Evolutionary conservation across 2,329 filamentous ascomycete genomes (phyloP).

Genomic region (Arthroderma sp.): DNA sequence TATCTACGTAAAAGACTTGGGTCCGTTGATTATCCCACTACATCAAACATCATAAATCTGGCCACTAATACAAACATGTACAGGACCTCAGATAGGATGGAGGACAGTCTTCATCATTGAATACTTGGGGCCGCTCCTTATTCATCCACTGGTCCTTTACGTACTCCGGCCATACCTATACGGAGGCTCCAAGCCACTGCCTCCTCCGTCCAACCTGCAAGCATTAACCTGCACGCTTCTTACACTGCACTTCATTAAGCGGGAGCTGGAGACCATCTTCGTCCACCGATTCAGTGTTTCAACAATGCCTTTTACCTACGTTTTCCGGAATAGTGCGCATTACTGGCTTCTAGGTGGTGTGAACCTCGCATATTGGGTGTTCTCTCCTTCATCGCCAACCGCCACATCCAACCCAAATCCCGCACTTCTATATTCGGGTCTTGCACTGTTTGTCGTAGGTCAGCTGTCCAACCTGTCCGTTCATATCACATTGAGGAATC

Average conservation of each 20-base stretch:
- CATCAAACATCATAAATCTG: neutral
- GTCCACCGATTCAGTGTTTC: conserved; percentile 89
- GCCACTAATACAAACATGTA: neutral
- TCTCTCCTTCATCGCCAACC: conserved; percentile 60
- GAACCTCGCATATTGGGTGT: conserved; percentile 73
- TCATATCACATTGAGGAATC: conserved; percentile 63
- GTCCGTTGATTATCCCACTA: conserved; percentile 38
- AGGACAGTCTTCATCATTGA: conserved; percentile 89
- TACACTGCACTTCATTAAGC: conserved; percentile 78
- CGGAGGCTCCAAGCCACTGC: conserved; percentile 39
- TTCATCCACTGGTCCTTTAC: conserved; percentile 65
- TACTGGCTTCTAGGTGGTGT: conserved; percentile 82
- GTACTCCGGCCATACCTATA: conserved; percentile 59
- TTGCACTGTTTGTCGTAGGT: conserved; percentile 62
- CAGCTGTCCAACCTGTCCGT: conserved; percentile 71
- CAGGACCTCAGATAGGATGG: conserved; percentile 84
- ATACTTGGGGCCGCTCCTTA: conserved; percentile 80
- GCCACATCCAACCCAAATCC: conserved; percentile 42
- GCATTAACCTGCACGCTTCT: conserved; percentile 62
- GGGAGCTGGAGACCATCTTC: conserved; percentile 86
- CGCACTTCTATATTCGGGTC: conserved; percentile 51
- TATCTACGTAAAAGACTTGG: conserved; percentile 85
- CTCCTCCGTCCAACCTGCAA: conserved; percentile 52
- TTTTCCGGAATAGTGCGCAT: conserved; percentile 89
- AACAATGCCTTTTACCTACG: conserved; percentile 83